Evolutionary conservation across 2,329 filamentous ascomycete genomes (phyloP).

Genomic region (Rhynchosporium agropyri): DNA sequence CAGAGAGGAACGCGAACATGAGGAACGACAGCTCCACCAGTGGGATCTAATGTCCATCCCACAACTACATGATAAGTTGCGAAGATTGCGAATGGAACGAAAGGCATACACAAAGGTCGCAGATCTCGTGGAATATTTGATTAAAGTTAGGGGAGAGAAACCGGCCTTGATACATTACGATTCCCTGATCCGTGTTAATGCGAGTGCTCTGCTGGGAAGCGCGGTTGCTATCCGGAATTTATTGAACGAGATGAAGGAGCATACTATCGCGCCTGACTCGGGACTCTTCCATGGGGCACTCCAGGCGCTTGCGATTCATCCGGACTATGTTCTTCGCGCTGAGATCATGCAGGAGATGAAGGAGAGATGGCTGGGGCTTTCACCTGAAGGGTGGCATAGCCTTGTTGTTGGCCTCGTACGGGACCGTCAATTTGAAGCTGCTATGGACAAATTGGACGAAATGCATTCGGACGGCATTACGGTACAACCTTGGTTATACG

Average conservation of each 20-base stretch:
- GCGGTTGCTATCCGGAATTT: constrained; percentile 63
- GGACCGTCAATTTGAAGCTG: constrained; percentile 82
- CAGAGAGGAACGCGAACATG: background rate
- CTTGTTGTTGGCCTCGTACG: constrained; percentile 75
- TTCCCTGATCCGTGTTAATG: constrained; percentile 73
- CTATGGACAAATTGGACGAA: constrained; percentile 68
- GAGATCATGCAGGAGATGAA: constrained; percentile 75
- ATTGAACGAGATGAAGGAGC: constrained; percentile 71
- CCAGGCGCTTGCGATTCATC: constrained; percentile 76
- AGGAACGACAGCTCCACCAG: constrained; percentile 25
- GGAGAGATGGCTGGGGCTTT: constrained; percentile 68
- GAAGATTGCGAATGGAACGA: constrained; percentile 44
- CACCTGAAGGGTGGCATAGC: constrained; percentile 63
- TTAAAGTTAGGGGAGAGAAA: constrained; percentile 56
- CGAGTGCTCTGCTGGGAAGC: constrained; percentile 64
- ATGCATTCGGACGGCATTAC: constrained; percentile 60
- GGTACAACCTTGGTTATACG: constrained; percentile 74
- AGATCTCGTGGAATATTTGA: constrained; percentile 58
- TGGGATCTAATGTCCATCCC: constrained; percentile 38
- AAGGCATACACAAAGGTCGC: constrained; percentile 46
- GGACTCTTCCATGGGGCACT: constrained; percentile 73
- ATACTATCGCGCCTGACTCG: constrained; percentile 64
- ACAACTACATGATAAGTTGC: constrained; percentile 53
- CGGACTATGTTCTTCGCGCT: constrained; percentile 77
- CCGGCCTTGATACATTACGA: constrained; percentile 69